A percentile compares a stretch with the other conserved stretches of the same genome.
These are phyloP conservation scores for Agaricus sinodeliciosus DNA, from an alignment of 768 basidiomycete genomes.

Conservation along the genomic window DNA sequence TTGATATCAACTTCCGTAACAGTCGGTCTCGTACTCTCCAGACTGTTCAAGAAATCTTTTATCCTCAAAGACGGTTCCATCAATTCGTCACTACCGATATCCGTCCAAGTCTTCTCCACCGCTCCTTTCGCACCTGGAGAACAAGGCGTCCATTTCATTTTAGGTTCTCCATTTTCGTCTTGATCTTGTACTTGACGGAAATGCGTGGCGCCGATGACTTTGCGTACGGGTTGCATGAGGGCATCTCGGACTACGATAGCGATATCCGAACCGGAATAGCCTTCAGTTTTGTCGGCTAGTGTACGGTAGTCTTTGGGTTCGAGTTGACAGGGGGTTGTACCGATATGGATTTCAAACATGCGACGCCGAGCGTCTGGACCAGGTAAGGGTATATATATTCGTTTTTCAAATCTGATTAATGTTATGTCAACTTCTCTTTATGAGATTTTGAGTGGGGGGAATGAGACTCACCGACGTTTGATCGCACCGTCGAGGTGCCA, in stretches of 20 bases:
- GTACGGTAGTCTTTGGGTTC: conserved; percentile 68
- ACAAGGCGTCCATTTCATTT: conserved; percentile 84
- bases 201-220: conserved; percentile 92
- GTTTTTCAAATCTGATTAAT: conserved; percentile 78
- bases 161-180: conserved; percentile 19
- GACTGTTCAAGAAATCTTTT: conserved; percentile 75
- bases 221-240: conserved; percentile 97
- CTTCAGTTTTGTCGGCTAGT: conserved; percentile 85
- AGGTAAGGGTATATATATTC: conserved; percentile 97
- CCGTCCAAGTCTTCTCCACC: conserved; percentile 85
- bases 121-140: conserved; percentile 88
- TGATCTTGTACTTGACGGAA: conserved; percentile 56
- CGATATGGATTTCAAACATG: conserved; percentile 98
- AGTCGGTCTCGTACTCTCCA: conserved; percentile 77
- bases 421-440: not conserved
- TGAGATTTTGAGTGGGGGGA: not conserved
- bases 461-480: conserved; percentile 69
- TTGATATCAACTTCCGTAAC: conserved; percentile 86
- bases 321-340: conserved; percentile 85
- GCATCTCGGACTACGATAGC: conserved; percentile 93
- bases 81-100: conserved; percentile 81
- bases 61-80: conserved; percentile 80
- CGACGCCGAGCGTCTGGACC: conserved; percentile 84
- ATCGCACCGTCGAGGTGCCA: conserved; percentile 98
- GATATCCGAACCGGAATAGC: conserved; percentile 94